Evolutionary conservation across 2,329 filamentous ascomycete species (phyloP), one percentile per base, ranked within the genome.

Genomic region (Alternaria brassicae): DNA sequence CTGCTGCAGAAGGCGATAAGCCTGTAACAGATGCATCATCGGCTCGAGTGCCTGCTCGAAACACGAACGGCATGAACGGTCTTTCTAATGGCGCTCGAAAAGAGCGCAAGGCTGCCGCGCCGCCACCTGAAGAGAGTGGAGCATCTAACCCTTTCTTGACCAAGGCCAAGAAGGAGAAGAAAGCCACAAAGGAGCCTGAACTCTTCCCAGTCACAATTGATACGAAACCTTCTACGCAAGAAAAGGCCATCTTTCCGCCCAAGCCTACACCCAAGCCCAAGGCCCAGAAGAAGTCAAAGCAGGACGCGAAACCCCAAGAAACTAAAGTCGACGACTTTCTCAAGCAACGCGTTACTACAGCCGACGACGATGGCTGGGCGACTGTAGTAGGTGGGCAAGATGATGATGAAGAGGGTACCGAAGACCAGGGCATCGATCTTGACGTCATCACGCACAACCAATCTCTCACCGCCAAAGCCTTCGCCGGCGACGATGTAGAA

Each of bases 401-500:
- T 49, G 70, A 74, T 21, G 62, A 64, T 19, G 62, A 68, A 6
- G 68, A 68, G 40, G 72, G 70, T 30, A 53, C 78, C 56, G 79
- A 79, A 48, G 78, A 81, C 32, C 77, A 81, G 49, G 73, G 74
- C 23, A 75, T 77, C 32, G 75, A 81, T 30, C 77, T 76, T 71
- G 60, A 78, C 76, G 50, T 67, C 52, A 72, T 82, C 12, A 73
- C 80, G 51, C 81, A 81, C 69, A 85, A 87, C 69, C 82, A 85
- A 61, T 87, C 89, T 37, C 86, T 96, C 58, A 89, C 96, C 56
- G 89, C 90, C 63, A 86, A 88, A 66, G 93, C 92, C 4, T 97
- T 99, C 77, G 94, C 93, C 2, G 93, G 92, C 40, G 77, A 93
- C 70, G 91, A 97, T 74, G 91, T 96, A 1, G 88, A 90, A 8